Base-by-base conservation (phyloP, 495 filamentous ascomycete genomes). In the Penicillium soppii region DNA sequence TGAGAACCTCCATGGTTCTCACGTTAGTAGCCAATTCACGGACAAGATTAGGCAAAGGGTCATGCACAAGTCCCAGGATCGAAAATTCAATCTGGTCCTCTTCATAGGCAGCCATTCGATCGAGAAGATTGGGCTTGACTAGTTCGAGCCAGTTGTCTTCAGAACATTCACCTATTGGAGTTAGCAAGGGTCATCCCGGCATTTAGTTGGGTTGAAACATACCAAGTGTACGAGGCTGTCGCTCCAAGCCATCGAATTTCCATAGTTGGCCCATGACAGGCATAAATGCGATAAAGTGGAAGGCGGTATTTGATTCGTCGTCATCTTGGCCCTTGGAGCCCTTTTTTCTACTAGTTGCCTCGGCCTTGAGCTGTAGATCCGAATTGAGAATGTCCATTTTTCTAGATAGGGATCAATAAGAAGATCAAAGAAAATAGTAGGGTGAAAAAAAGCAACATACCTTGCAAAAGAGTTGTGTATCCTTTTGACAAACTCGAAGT, bases 261-360 rank as follows among this genome's bases (percentile, higher is more conserved):
- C 91, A 98, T 13, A 96, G 78, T 27, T 82, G 73, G 5, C 81
- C 83, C 32, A 82, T 74, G 15, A 86, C 79, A 10, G 92, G 91
- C 36, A 97, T 85, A 61, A 89, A 96, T 4, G 91, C 91, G 54
- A 95, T 87, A 64, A 92, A 98, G 60, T 98, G 94, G 56, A 86
- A 94, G 1, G 76, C 81, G 3, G 72, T 66, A 36, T 86, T 81
- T 1, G 72, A 71, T 6, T 80, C 68, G 10, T 69, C 64, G 9
- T 74, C 69, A 29, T 73, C 68, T 7, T 64, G 58, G 1, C 45
- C 63, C 15, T 65, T 57, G 17, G 70, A 61, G 6, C 58, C 54
- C 35, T 59, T 77, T 47, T 70, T 78, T 43, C 75, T 77, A 0
- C 69, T 64, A 5, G 71, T 72, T 1, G 79, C 75, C 35, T 89